Base-by-base conservation (phyloP, 179 eudicot species). In the Silene vulgaris region DNA sequence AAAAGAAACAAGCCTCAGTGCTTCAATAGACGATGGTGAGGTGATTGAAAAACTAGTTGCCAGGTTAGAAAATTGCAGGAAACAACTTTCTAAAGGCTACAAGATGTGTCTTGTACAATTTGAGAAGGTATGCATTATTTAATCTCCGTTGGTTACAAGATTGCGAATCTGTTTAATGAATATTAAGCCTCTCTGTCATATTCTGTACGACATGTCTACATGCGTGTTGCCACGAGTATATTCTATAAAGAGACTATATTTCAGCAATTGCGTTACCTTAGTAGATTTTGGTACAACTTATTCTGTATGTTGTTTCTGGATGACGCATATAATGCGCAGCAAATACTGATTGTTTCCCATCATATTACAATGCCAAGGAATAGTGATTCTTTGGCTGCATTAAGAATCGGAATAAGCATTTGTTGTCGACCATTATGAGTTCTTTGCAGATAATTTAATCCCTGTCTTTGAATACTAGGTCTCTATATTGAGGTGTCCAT, bases 11-110 rank as follows among this genome's bases (percentile, higher is more conserved):
- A 90, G 84, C 82, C 82, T 90, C 26, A 76, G 81, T 72, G 88
- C 96, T 60, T 93, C 97, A 54, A 83, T 90, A 37, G 98, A 93
- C 82, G 98, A 94, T 82, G 82, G 82, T 80, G 96, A 86, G 35
- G 97, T 91, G 71, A 94, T 94, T 37, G 87, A 92, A 77, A 90
- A 88, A 67, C 73, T 90, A 45, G 79, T 88, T 74, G 76, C 68
- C 40, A 87, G 86, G 82, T 74, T 94, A 66, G 98, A 90, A 70
- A 80, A 75, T 28, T 78, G 80, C 65, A 63, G 82, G 67, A 82
- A 75, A 65, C 81, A 80, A 65, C 79, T 91, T 65, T 82, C 89
- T 75, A 72, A 88, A 48, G 85, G 89, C 28, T 94, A 83, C 87
- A 84, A 78, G 81, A 89, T 94, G 97, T 90, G 83, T 35, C 92